Evolutionary conservation across 306 rosid genomes (phyloP).

Genomic region (Cicer judaicum): DNA sequence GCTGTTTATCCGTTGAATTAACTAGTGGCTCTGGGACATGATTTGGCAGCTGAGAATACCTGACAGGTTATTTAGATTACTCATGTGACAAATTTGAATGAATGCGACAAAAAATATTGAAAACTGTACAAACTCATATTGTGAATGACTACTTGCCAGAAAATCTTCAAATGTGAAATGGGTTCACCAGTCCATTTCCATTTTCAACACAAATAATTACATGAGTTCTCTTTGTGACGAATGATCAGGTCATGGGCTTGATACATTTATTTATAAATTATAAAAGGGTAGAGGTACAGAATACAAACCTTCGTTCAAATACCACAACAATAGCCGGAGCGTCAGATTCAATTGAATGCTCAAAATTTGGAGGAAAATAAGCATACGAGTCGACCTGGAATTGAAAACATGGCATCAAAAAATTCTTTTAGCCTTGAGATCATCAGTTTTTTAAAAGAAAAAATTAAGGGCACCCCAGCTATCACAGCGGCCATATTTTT

Average conservation of each 20-base stretch:
- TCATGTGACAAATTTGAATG: conserved; percentile 31
- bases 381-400: conserved; percentile 86
- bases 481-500: background rate
- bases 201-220: conserved; percentile 36
- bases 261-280: background rate
- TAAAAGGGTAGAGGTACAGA: conserved; percentile 25
- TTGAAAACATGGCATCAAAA: conserved; percentile 46
- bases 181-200: conserved; percentile 33
- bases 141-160: conserved; percentile 25
- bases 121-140: conserved; percentile 13
- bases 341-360: conserved; percentile 68
- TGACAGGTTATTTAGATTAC: conserved; percentile 45
- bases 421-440: conserved; percentile 22
- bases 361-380: conserved; percentile 75
- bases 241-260: conserved; percentile 32
- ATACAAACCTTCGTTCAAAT: conserved; percentile 82
- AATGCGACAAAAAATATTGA: conserved; percentile 35
- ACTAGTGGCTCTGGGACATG: conserved; percentile 60
- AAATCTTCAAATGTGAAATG: conserved; percentile 38
- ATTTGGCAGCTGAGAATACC: conserved; percentile 59
- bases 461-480: conserved; percentile 17
- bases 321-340: conserved; percentile 72
- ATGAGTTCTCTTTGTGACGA: conserved; percentile 29
- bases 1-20: conserved; percentile 78
- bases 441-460: conserved; percentile 21